Conservation (phyloP, 345 rosid genomes). For the Salix suchowensis region DNA sequence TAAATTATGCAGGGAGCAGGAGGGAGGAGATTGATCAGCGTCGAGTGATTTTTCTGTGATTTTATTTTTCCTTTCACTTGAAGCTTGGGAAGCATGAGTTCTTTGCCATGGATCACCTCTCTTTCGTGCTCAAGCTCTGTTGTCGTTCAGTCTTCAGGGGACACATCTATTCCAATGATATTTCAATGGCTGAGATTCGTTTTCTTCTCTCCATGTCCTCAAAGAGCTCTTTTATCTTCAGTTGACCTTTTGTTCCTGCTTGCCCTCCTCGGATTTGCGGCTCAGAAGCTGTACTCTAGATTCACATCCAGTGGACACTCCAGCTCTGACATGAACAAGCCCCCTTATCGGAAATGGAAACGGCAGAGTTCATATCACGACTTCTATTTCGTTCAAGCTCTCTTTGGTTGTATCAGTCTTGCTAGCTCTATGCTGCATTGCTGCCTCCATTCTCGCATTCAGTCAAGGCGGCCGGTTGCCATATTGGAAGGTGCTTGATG, state of each 20-base stretch:
- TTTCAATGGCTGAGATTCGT: constrained; percentile 72
- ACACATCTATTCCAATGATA: constrained; percentile 35
- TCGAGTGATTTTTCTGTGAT: background rate
- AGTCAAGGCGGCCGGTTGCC: constrained; percentile 23
- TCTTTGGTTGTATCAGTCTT: constrained; percentile 38
- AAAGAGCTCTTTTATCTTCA: constrained; percentile 56
- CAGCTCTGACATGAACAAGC: constrained; percentile 45
- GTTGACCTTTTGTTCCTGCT: constrained; percentile 50
- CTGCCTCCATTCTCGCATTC: constrained; percentile 49
- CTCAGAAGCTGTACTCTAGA: constrained; percentile 45
- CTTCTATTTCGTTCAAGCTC: constrained; percentile 51
- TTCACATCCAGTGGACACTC: constrained; percentile 23
- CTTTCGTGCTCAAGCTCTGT: constrained; percentile 59
- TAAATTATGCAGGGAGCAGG: constrained; percentile 21
- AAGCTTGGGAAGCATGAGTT: constrained; percentile 25
- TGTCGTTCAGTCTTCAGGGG: constrained; percentile 26
- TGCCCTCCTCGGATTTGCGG: constrained; percentile 41
- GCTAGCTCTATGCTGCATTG: constrained; percentile 42
- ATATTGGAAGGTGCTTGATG: constrained; percentile 37
- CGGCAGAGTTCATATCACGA: constrained; percentile 30
- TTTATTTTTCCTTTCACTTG: background rate
- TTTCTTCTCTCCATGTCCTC: constrained; percentile 77
- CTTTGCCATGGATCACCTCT: constrained; percentile 50
- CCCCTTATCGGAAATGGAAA: constrained; percentile 39
- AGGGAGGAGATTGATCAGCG: constrained; percentile 1